Conservation (phyloP, 371 early-diverging fungal genomes). For the Mucor indicus region DNA sequence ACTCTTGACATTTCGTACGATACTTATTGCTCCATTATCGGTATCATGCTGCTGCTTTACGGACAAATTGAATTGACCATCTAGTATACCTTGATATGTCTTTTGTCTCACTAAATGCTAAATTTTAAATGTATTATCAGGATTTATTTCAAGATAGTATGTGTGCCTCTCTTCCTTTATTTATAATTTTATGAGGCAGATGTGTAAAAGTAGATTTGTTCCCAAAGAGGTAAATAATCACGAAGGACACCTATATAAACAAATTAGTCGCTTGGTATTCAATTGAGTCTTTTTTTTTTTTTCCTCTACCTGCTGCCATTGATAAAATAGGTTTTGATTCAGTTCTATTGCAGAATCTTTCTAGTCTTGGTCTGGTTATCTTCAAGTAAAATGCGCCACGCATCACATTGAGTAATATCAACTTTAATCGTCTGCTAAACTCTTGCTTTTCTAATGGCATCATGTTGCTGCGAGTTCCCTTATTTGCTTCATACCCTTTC, state of each 20-base stretch:
- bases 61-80: too few species aligned
- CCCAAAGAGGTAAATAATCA: slow-evolving; percentile 94
- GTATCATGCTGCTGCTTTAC: too few species aligned
- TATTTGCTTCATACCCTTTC: slow-evolving; percentile 27
- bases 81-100: too few species aligned
- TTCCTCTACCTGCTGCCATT: slow-evolving; percentile 30
- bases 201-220: slow-evolving; percentile 87
- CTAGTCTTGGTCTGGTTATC: slow-evolving; percentile 60
- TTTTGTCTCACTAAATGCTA: too few species aligned
- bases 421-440: slow-evolving; percentile 62
- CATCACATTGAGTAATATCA: slow-evolving; percentile 79
- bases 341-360: slow-evolving; percentile 42
- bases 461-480: slow-evolving; percentile 31
- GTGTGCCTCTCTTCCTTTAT: not conserved
- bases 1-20: too few species aligned
- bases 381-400: slow-evolving; percentile 82
- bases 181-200: slow-evolving; percentile 31
- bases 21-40: too few species aligned
- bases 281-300: not conserved
- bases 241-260: slow-evolving; percentile 68
- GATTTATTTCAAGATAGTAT: too few species aligned
- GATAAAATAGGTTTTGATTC: slow-evolving; percentile 46
- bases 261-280: not conserved
- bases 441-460: slow-evolving; percentile 79
- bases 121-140: too few species aligned